Evolutionary conservation across 2,329 filamentous ascomycete species (phyloP).

Genomic region (Fusarium tricinctum): DNA sequence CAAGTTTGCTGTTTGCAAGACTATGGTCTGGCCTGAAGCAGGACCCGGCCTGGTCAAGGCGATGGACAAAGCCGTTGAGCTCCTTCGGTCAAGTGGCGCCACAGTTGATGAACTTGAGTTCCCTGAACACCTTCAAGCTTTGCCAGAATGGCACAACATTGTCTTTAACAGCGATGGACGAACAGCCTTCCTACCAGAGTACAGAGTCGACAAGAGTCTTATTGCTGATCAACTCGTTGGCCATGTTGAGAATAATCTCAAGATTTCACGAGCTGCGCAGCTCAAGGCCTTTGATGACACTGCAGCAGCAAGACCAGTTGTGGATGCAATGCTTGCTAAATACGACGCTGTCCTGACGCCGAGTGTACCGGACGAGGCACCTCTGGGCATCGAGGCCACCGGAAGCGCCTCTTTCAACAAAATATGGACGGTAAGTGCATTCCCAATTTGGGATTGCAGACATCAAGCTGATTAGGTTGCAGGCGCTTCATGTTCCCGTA

Average conservation of each 20-base stretch:
- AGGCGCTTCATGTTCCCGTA: constrained; percentile 36
- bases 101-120: constrained; percentile 65
- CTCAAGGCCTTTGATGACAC: constrained; percentile 66
- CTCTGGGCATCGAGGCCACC: constrained; percentile 63
- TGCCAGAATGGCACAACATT: constrained; percentile 59
- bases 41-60: constrained; percentile 57
- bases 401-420: constrained; percentile 65
- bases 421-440: constrained; percentile 62
- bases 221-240: constrained; percentile 57
- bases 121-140: constrained; percentile 54
- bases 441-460: accelerated
- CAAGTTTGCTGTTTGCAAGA: constrained; percentile 66
- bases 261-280: constrained; percentile 59
- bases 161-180: constrained; percentile 65
- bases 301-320: constrained; percentile 63
- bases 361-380: constrained; percentile 70
- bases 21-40: constrained; percentile 62
- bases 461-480: background rate
- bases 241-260: constrained; percentile 63
- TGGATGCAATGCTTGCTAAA: constrained; percentile 62
- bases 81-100: constrained; percentile 61
- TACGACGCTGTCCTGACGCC: constrained; percentile 70
- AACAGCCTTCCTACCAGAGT: constrained; percentile 66
- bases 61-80: constrained; percentile 52
- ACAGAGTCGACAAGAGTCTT: constrained; percentile 59